These are phyloP conservation scores for Ceratobasidium sp. DNA, from an alignment of 1,284 basidiomycete genomes.

Conservation along the genomic window DNA sequence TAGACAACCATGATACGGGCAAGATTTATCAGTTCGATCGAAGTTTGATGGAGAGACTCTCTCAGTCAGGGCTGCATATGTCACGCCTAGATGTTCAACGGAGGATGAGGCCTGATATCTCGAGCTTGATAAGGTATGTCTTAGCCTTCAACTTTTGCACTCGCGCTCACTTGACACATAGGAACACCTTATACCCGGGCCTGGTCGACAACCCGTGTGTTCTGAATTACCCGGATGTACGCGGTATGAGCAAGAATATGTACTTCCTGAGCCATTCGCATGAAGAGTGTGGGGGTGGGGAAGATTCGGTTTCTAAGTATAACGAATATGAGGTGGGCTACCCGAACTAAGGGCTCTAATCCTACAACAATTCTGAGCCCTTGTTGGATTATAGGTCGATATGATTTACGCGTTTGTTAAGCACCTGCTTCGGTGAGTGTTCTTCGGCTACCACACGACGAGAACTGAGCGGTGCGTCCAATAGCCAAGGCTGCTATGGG, in stretches of 20 bases:
- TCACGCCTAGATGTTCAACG: conserved; percentile 64
- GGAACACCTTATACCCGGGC: conserved; percentile 70
- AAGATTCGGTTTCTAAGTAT: conserved; percentile 72
- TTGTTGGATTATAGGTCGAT: conserved; percentile 63
- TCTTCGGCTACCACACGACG: background rate
- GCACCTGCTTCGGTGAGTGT: conserved; percentile 70
- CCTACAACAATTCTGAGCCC: background rate
- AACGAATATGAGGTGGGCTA: conserved; percentile 70
- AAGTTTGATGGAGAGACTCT: conserved; percentile 73
- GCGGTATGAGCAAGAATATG: conserved; percentile 69
- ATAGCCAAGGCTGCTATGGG: conserved; percentile 2
- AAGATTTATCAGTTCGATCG: conserved; percentile 68
- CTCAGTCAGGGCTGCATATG: conserved; percentile 65
- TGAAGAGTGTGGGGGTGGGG: conserved; percentile 65
- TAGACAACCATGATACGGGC: conserved; percentile 65
- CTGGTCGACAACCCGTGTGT: conserved; percentile 71
- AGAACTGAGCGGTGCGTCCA: background rate
- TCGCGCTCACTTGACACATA: conserved; percentile 51
- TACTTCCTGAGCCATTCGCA: conserved; percentile 72
- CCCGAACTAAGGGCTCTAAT: background rate
- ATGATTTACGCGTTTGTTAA: conserved; percentile 79
- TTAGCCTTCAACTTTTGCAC: background rate
- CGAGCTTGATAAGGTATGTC: conserved; percentile 60
- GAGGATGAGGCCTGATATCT: conserved; percentile 65
- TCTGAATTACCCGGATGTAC: conserved; percentile 64